A percentile compares a stretch with the other conserved stretches of the same genome.
phyloP scores from a whole-genome alignment of 1,284 basidiomycete species.

The Sporisorium graminicola region DNA sequence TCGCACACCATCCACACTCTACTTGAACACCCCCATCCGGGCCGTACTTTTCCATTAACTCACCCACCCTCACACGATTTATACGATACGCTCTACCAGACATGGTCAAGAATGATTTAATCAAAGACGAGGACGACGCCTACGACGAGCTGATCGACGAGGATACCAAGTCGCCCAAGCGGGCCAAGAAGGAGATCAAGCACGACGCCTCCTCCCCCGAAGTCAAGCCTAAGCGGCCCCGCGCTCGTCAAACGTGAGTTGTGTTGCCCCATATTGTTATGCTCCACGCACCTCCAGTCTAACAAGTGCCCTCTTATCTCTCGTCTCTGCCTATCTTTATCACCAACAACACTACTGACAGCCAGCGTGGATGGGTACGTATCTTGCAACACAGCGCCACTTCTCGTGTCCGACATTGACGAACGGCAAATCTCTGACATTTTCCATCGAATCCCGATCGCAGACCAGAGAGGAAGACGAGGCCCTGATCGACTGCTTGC shows the following conservation, averaged over 20 bases:
- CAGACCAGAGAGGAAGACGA: conserved; percentile 31
- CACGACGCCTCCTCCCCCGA: neutral
- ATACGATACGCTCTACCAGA: neutral
- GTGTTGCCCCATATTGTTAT: neutral
- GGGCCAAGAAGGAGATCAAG: conserved; percentile 19
- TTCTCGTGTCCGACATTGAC: neutral
- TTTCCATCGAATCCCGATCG: neutral
- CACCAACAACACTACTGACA: neutral
- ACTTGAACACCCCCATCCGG: too few relatives aligned
- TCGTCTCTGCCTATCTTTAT: neutral
- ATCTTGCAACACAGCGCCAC: neutral
- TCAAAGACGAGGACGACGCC: conserved; percentile 14
- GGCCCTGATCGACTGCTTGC: conserved; percentile 8
- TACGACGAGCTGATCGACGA: conserved; percentile 15
- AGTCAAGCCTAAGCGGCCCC: conserved; percentile 10
- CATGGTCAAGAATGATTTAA: conserved; percentile 12
- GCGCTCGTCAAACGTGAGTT: conserved; percentile 3
- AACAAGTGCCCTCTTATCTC: too few relatives aligned
- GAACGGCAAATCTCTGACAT: neutral
- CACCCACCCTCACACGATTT: too few relatives aligned
- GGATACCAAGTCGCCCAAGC: conserved; percentile 16
- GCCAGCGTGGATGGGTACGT: neutral
- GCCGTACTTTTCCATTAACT: neutral
- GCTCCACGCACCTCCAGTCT: too few relatives aligned
- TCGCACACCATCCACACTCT: neutral